Evolutionary conservation across 768 basidiomycete genomes (phyloP).

Genomic region (Rhodocollybia butyracea): DNA sequence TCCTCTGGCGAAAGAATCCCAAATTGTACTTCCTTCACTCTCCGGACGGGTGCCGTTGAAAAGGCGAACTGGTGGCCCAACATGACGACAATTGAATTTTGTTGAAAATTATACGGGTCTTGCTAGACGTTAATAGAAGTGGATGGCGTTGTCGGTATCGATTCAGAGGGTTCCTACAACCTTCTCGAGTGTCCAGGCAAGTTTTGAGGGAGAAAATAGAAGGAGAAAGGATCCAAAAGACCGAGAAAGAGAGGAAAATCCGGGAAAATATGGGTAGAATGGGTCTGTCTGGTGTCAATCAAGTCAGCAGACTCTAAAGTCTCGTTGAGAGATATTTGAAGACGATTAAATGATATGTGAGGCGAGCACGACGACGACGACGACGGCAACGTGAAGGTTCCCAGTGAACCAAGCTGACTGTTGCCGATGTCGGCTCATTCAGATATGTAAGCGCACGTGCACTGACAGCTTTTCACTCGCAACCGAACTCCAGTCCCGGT

Average conservation of each 20-base stretch:
- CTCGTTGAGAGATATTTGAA: not conserved
- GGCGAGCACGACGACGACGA: not conserved
- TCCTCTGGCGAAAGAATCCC: conserved; percentile 98
- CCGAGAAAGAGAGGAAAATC: not conserved
- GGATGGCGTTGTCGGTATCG: not conserved
- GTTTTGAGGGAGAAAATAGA: too few species aligned
- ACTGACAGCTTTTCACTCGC: conserved; percentile 3
- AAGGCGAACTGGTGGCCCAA: conserved; percentile 88
- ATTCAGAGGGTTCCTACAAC: too few species aligned
- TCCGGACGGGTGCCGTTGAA: conserved; percentile 91
- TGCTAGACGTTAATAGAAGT: not conserved
- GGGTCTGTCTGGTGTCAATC: not conserved
- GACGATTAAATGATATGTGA: not conserved
- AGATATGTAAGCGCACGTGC: not conserved
- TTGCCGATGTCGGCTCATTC: not conserved
- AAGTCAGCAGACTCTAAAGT: not conserved
- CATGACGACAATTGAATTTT: conserved; percentile 41
- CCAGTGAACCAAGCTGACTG: conserved; percentile 1
- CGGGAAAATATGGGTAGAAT: not conserved
- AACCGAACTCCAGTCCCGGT: not conserved
- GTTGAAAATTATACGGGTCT: not conserved
- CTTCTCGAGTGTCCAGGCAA: too few species aligned
- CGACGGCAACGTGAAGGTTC: conserved; percentile 4
- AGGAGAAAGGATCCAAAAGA: not conserved
- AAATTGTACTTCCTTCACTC: conserved; percentile 97